Evolutionary conservation across 2,329 filamentous ascomycete genomes (phyloP), one percentile per base, ranked within the genome.

Genomic region (Penicillium sp.): DNA sequence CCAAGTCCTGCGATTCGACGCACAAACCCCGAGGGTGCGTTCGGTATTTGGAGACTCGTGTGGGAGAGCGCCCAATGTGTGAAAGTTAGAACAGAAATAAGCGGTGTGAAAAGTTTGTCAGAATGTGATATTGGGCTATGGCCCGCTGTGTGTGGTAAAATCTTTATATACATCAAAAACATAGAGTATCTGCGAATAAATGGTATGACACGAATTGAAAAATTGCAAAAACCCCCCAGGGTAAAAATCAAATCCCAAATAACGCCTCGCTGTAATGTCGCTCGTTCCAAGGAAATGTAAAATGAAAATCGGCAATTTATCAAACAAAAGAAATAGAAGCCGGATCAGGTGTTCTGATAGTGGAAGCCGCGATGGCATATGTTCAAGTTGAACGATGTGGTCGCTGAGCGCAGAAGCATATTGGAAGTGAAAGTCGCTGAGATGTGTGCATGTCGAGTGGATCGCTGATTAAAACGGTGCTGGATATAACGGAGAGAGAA

Each of bases 181-280:
- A 40, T 32, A 21, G 42, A 18, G 49, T 31, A 43, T 40, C 9
- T 49, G 24, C 22, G 11, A 40, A 2, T 8, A 29, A 38, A 54
- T 40, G 7, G 16, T 11, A 21, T 42, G 14, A 47, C 27, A 47
- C 22, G 24, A 52, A 40, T 46, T 46, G 29, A n/a, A 40, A 47
- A 32, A 1, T 40, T 11, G 10, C 43, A 18, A 2, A 29, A 13
- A 14, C 29, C 8, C 22, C 14, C 22, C 13, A 14, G 34, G 22
- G 24, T 53, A 29, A 16, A 16, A 22, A 24, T 22, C 24, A 42
- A 48, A n/a, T 40, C 22, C 47, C 14, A n/a, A 44, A 49, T 11
- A 54, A 54, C 52, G 38, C 52, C 52, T 45, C 52, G 52, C 51
- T 54, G 31, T 14, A 13, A 49, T n/a, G 31, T 27, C 40, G 18